A percentile compares a stretch with the other conserved stretches of the same genome.
Conservation (phyloP, 805 yeast genomes). For the Ogataea trehaloabstinens region DNA sequence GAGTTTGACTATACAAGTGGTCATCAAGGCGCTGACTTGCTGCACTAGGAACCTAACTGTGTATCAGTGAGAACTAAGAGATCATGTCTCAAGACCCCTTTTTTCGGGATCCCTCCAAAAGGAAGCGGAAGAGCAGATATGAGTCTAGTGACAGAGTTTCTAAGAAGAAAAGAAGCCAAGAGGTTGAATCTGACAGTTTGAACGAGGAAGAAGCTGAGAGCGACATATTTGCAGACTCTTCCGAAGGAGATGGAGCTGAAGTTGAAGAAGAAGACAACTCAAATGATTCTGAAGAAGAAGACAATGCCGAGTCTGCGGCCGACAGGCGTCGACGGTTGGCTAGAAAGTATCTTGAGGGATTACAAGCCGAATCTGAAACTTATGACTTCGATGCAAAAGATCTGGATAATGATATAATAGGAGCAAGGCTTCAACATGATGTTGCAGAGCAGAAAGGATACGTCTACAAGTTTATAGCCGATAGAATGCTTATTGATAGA, state of each 20-base stretch:
- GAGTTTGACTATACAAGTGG: too few relatives aligned
- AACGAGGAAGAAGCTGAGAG: constrained; percentile 38
- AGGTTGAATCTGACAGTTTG: constrained; percentile 24
- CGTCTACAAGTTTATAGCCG: constrained; percentile 67
- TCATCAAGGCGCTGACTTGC: too few relatives aligned
- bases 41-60: too few relatives aligned
- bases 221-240: constrained; percentile 28
- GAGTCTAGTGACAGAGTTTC: constrained; percentile 4
- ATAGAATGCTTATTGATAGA: constrained; percentile 43
- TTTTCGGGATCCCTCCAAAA: constrained; percentile 58
- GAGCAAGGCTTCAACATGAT: constrained; percentile 77
- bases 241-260: constrained; percentile 18
- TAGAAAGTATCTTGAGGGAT: constrained; percentile 81
- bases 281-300: constrained; percentile 70
- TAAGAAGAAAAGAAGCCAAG: constrained; percentile 14
- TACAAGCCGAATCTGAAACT: constrained; percentile 54
- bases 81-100: constrained; percentile 63
- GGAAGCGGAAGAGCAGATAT: constrained; percentile 38
- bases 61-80: too few relatives aligned
- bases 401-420: constrained; percentile 80
- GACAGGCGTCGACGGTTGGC: constrained; percentile 94
- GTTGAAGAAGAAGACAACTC: constrained; percentile 38
- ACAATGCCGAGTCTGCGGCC: constrained; percentile 75
- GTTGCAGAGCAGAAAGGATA: constrained; percentile 89
- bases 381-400: constrained; percentile 85